A percentile compares a stretch with the other conserved stretches of the same genome.
Evolutionary conservation across 2,329 filamentous ascomycete species (phyloP).

Genomic region (Trichothecium sympodiale): DNA sequence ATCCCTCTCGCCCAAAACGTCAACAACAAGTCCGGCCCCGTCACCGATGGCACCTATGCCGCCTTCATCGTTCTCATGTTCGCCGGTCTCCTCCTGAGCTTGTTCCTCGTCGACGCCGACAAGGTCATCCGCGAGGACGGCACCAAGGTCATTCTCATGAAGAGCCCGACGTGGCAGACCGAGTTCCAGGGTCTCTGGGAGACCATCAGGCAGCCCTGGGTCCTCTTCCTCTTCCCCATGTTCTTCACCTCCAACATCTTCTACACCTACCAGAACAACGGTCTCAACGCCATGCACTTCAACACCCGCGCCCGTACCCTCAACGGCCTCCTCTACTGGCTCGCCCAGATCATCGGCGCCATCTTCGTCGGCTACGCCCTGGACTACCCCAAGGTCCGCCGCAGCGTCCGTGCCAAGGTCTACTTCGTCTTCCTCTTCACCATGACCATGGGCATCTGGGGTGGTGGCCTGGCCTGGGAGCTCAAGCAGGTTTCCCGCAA

Average conservation of each 20-base stretch:
- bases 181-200: constrained; percentile 69
- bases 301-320: constrained; percentile 60
- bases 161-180: constrained; percentile 76
- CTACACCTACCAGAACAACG: constrained; percentile 73
- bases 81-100: constrained; percentile 56
- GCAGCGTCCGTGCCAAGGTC: constrained; percentile 55
- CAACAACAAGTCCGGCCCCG: constrained; percentile 39
- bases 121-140: constrained; percentile 67
- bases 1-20: constrained; percentile 68
- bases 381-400: constrained; percentile 47
- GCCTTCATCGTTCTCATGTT: constrained; percentile 80
- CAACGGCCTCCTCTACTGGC: constrained; percentile 72
- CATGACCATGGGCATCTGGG: constrained; percentile 71
- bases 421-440: constrained; percentile 51
- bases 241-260: constrained; percentile 74
- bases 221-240: constrained; percentile 67
- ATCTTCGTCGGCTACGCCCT: constrained; percentile 61
- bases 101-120: constrained; percentile 59
- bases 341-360: constrained; percentile 68
- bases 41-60: constrained; percentile 74
- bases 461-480: constrained; percentile 72
- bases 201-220: constrained; percentile 57
- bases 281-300: constrained; percentile 57
- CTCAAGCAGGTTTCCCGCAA: constrained; percentile 43
- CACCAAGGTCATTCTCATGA: constrained; percentile 74